A percentile compares a stretch with the other conserved stretches of the same genome.
phyloP scores from a whole-genome alignment of 2,329 filamentous ascomycete genomes.

The Thielaviopsis cerberus region DNA sequence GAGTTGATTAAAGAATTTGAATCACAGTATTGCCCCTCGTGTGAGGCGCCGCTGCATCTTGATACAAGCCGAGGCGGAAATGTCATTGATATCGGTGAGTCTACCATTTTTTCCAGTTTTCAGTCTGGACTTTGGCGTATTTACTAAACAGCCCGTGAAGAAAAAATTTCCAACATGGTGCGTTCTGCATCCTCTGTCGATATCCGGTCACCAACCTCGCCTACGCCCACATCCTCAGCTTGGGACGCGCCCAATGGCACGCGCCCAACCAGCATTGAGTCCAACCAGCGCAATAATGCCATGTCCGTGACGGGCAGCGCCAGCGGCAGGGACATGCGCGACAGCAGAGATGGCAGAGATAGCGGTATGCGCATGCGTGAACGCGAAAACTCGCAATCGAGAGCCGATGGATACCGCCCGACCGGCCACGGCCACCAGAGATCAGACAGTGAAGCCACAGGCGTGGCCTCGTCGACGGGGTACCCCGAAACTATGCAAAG shows the following conservation, averaged over 20 bases:
- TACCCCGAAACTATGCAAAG: conserved; percentile 61
- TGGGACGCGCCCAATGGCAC: conserved; percentile 42
- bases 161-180: conserved; percentile 88
- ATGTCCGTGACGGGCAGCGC: conserved; percentile 22
- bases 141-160: conserved; percentile 28
- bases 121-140: neutral
- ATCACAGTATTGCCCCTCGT: conserved; percentile 82
- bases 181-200: conserved; percentile 60
- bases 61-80: conserved; percentile 88
- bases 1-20: conserved; percentile 94
- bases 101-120: neutral
- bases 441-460: conserved; percentile 62
- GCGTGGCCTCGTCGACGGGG: conserved; percentile 55
- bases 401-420: conserved; percentile 22
- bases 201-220: conserved; percentile 30
- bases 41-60: conserved; percentile 75
- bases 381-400: conserved; percentile 32
- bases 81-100: conserved; percentile 73
- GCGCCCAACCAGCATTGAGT: conserved; percentile 34
- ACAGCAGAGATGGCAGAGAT: conserved; percentile 2
- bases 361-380: conserved; percentile 14
- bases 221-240: conserved; percentile 41
- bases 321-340: conserved; percentile 15
- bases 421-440: conserved; percentile 39
- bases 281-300: conserved; percentile 20